Conservation (phyloP, 257 asterid genomes). For the Apocynum venetum region DNA sequence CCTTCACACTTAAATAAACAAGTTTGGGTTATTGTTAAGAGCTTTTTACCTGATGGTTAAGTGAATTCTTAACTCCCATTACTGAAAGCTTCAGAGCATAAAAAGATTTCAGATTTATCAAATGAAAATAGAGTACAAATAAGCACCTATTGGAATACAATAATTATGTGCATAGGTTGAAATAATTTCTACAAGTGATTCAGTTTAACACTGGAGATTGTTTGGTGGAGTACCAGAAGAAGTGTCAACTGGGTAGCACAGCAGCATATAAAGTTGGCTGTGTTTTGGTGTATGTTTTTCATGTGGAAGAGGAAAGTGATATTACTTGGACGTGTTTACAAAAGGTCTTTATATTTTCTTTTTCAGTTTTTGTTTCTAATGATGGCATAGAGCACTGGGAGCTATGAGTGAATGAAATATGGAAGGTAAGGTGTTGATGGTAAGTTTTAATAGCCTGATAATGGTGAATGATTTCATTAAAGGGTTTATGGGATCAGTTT, state of each 20-base stretch:
- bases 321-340: not conserved
- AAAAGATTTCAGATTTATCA: not conserved
- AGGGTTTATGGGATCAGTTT: not conserved
- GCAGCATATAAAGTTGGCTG: not conserved
- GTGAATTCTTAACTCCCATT: not conserved
- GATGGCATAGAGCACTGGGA: not conserved
- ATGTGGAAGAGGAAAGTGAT: not conserved
- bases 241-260: not conserved
- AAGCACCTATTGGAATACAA: not conserved
- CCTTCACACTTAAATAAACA: not conserved
- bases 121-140: not conserved
- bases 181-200: not conserved
- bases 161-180: not conserved
- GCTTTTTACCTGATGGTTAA: not conserved
- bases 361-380: not conserved
- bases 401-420: not conserved
- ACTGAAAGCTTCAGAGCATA: not conserved
- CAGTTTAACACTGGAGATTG: not conserved
- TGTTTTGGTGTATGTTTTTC: not conserved
- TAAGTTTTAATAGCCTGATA: not conserved
- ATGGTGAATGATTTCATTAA: not conserved
- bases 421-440: not conserved
- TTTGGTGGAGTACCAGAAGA: not conserved
- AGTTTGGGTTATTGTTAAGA: not conserved
- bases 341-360: not conserved